Percentiles rank a stretch among this genome's conserved stretches.
Evolutionary conservation across 1,139 yeast genomes (phyloP).

Genomic region (Zygosaccharomyces pseudobailii): DNA sequence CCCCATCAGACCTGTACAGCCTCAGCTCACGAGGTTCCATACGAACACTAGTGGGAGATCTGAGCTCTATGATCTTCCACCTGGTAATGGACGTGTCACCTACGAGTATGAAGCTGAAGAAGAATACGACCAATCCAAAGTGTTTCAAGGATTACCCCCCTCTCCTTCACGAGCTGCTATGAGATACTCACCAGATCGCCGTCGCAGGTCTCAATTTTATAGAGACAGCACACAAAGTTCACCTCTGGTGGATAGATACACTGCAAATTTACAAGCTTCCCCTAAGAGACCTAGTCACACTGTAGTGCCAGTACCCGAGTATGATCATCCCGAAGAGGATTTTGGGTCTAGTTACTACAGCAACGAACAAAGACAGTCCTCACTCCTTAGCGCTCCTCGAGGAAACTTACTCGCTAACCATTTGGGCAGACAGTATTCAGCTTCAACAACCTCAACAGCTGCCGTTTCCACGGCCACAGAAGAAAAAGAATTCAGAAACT

Average conservation of each 20-base stretch:
- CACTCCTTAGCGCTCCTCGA: slow-evolving; percentile 4
- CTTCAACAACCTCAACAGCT: slow-evolving; percentile 27
- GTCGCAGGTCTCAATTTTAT: slow-evolving; percentile 29
- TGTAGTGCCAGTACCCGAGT: slow-evolving; percentile 44
- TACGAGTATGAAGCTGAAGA: slow-evolving; percentile 16
- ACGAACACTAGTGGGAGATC: slow-evolving; percentile 24
- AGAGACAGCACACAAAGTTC: slow-evolving; percentile 31
- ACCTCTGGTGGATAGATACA: slow-evolving; percentile 35
- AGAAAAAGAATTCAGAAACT: slow-evolving; percentile 26
- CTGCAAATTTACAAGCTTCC: slow-evolving; percentile 58
- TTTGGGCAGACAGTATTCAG: slow-evolving; percentile 15
- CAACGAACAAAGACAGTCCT: slow-evolving; percentile 6
- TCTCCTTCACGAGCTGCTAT: slow-evolving; percentile 46
- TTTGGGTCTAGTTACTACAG: slow-evolving; percentile 17
- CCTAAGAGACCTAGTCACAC: slow-evolving; percentile 56
- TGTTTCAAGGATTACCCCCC: slow-evolving; percentile 32
- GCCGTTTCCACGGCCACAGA: slow-evolving; percentile 24
- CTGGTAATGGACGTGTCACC: slow-evolving; percentile 11
- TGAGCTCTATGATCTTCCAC: slow-evolving; percentile 9
- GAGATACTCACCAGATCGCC: slow-evolving; percentile 35
- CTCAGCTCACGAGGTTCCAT: slow-evolving; percentile 25
- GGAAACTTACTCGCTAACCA: slow-evolving; percentile 14
- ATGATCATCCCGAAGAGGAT: slow-evolving; percentile 35
- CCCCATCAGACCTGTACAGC: slow-evolving; percentile 26
- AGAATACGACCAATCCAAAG: slow-evolving; percentile 23